Base-by-base conservation (phyloP, 2,329 filamentous ascomycete genomes). In the Hypoxylon sp. region DNA sequence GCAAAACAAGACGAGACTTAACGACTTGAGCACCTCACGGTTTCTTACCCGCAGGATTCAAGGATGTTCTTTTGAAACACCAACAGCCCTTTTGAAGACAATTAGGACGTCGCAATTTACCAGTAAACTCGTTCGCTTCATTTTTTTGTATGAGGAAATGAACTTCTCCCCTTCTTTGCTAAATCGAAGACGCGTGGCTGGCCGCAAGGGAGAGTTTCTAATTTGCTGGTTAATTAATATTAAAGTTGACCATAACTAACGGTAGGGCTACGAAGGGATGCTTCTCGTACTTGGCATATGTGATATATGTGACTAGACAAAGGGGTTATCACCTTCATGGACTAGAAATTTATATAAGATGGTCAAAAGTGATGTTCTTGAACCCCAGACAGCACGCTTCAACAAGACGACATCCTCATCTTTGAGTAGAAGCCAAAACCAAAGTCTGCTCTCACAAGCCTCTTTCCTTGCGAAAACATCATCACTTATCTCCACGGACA, bases 141-240 rank as follows among this genome's bases (percentile, higher is more conserved):
- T 41, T 41, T 41, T 7, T 6, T 41, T 23, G n/a, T 41, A 9
- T 10, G n/a, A n/a, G 19, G 38, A 41, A 19, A 19, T 10, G 38
- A 10, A 3, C 7, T 41, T 41, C 36, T 41, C 14, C 38, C 19
- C n/a, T 19, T 9, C n/a, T 6, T 41, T 6, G 7, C 7, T n/a
- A 10, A 41, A 19, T 41, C 10, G n/a, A 41, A 17, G n/a, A 17
- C 6, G 38, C n/a, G 5, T 9, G 38, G n/a, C n/a, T 10, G 38
- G 38, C 38, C 38, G n/a, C 38, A 41, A 41, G 38, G 38, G 38
- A 41, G 14, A 41, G 34, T n/a, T 41, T 41, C n/a, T 41, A 19
- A 41, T 7, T 9, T 7, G 5, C 6, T 9, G 5, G 6, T n/a
- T n/a, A 17, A 41, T n/a, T 17, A 41, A 41, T n/a, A 36, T 36